Evolutionary conservation across 169 alveolate species (phyloP), one percentile per base, ranked within the genome.

Genomic region (Ichthyophthirius multifiliis): DNA sequence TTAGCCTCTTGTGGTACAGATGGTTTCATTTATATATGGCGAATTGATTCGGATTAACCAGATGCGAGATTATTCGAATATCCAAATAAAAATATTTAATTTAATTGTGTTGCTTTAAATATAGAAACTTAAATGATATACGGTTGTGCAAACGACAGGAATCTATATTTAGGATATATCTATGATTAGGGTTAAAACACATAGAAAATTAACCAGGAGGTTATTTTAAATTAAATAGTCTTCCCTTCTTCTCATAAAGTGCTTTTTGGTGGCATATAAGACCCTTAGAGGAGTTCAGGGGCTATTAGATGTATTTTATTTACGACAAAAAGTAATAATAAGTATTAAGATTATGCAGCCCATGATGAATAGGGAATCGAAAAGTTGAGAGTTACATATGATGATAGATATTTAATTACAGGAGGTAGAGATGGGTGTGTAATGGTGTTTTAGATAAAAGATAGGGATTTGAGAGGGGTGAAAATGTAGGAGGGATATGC

Each of bases 401-500:
- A 96, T 84, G 97, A 94, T 83, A 67, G 84, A 65, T 86, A 84
- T 76, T 83, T 96, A 18, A 91, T 96, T 46, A 89, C 97, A 46
- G 92, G 93, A 39, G 97, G 97, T 0, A 90, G 92, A 77, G 99
- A 96, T 88, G 99, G 99, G 6, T 83, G 94, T 44, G 81, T 96
- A 23, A 89, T 94, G 88, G 85, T 96, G 30, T 95, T 89, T 87
- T 97, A 94, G 34, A 87, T 96, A 43, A 92, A 93, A 74, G 97
- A 93, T 65, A 83, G 80, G 41, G 94, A 92, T 74, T 88, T 88
- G 2, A 88, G 91, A 46, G 85, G 86, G 15, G 78, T 16, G 96
- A 92, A 73, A 93, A 86, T 84, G 2, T 27, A 55, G 13, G 71
- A 55, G 31, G 71, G 71, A 12, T 81, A 81, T 43, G 30, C 77